Evolutionary conservation across 257 asterid genomes (phyloP).

Genomic region (Penstemon barbatus): DNA sequence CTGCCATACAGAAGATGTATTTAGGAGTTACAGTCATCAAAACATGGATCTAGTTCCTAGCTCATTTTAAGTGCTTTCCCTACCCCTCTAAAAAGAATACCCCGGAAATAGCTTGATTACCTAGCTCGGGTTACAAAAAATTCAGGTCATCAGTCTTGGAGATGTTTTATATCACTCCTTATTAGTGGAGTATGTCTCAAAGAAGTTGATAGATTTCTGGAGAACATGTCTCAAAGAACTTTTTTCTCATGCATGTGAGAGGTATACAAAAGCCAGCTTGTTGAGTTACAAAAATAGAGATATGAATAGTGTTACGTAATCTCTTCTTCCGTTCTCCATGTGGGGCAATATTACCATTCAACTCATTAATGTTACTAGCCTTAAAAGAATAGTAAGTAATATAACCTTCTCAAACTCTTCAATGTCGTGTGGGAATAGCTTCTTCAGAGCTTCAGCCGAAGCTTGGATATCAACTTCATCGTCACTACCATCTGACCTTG

Average conservation of each 20-base stretch:
- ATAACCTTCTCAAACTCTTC: constrained; percentile 89
- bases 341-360: constrained; percentile 15
- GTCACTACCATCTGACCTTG: constrained; percentile 69
- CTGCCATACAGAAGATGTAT: constrained; percentile 41
- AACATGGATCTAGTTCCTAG: constrained; percentile 18
- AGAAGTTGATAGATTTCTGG: constrained; percentile 16
- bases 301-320: not conserved
- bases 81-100: constrained; percentile 16
- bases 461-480: constrained; percentile 67
- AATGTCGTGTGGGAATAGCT: constrained; percentile 60
- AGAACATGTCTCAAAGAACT: constrained; percentile 3
- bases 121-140: constrained; percentile 18
- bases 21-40: constrained; percentile 9
- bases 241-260: constrained; percentile 3
- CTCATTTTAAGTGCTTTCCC: constrained; percentile 14
- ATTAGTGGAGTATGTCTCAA: constrained; percentile 8
- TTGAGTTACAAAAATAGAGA: constrained; percentile 4
- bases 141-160: not conserved
- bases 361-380: constrained; percentile 6
- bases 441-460: constrained; percentile 73
- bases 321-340: constrained; percentile 19
- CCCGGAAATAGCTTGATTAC: constrained; percentile 3
- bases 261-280: constrained; percentile 20
- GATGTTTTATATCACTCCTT: constrained; percentile 11
- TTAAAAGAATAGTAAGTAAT: constrained; percentile 12